A percentile compares a stretch with the other conserved stretches of the same genome.
phyloP scores from a whole-genome alignment of 75 land plant genomes.

The Pinus albicaulis region DNA sequence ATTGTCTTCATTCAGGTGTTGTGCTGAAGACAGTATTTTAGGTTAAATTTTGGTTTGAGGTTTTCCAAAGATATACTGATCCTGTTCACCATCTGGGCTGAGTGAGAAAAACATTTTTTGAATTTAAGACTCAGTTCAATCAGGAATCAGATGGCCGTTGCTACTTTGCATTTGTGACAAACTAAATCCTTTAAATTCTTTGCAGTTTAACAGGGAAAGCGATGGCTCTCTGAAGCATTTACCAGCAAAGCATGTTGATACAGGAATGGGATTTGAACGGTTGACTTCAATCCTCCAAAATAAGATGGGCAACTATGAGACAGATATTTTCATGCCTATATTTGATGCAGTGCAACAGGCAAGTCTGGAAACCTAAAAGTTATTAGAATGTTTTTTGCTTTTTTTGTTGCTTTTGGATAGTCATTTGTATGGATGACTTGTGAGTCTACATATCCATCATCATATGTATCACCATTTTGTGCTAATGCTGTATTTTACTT shows the following conservation, averaged over 20 bases:
- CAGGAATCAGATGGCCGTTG: not conserved
- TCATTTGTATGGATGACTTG: not conserved
- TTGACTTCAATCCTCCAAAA: slow-evolving; percentile 86
- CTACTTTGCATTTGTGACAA: slow-evolving; percentile 5
- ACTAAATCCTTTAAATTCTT: not conserved
- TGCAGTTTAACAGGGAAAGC: slow-evolving; percentile 88
- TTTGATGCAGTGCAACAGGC: slow-evolving; percentile 87
- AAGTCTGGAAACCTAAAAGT: slow-evolving; percentile 1
- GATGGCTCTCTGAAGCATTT: slow-evolving; percentile 85
- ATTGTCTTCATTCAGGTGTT: slow-evolving; percentile 94
- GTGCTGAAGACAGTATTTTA: not conserved
- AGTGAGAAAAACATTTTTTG: not conserved
- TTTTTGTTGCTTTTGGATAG: not conserved
- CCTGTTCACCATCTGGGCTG: not conserved
- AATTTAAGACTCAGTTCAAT: not conserved
- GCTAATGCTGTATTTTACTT: not conserved
- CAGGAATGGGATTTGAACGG: slow-evolving; percentile 98
- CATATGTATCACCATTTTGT: not conserved
- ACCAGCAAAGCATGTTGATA: slow-evolving; percentile 97
- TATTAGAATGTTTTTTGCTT: not conserved
- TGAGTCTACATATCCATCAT: not conserved
- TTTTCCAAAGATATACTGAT: not conserved
- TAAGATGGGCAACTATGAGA: slow-evolving; percentile 98
- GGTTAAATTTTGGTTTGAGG: slow-evolving; percentile 2
- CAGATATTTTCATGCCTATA: slow-evolving; percentile 87